phyloP scores from a whole-genome alignment of 1,139 yeast genomes.

The Pichia sp. region DNA sequence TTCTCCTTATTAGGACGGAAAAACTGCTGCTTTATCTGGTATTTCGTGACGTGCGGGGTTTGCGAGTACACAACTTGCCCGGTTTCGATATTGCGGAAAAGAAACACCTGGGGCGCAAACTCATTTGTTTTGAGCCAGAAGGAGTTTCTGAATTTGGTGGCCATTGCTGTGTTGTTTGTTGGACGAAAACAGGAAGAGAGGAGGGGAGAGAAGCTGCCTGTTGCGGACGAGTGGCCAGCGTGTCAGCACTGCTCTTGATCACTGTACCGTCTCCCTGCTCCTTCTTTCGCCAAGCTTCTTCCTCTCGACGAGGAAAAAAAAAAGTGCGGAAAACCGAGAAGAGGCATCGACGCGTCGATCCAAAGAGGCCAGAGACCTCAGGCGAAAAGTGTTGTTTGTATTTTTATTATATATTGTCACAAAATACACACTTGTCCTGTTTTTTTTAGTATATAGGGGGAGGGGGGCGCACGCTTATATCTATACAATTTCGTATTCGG shows the following conservation, averaged over 20 bases:
- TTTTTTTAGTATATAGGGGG: background rate
- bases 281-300: background rate
- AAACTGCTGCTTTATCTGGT: slow-evolving; percentile 69
- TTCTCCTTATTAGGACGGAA: slow-evolving; percentile 85
- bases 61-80: slow-evolving; percentile 92
- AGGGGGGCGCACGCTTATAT: background rate
- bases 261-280: too few species aligned
- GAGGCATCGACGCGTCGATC: slow-evolving; percentile 2
- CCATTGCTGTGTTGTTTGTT: slow-evolving; percentile 21
- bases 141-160: slow-evolving; percentile 32
- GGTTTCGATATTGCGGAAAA: slow-evolving; percentile 78
- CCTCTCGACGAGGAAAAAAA: slow-evolving; percentile 1
- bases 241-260: too few species aligned
- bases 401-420: too few species aligned
- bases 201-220: too few species aligned
- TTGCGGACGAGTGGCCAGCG: too few species aligned
- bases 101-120: slow-evolving; percentile 76
- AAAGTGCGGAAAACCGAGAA: background rate
- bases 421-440: too few species aligned
- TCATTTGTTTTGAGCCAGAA: slow-evolving; percentile 48
- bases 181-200: too few species aligned
- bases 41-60: slow-evolving; percentile 60
- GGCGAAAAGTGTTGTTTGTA: too few species aligned
- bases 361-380: too few species aligned
- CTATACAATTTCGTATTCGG: background rate